phyloP scores from a whole-genome alignment of 495 filamentous ascomycete species.

The Lasiosphaeris hirsuta region DNA sequence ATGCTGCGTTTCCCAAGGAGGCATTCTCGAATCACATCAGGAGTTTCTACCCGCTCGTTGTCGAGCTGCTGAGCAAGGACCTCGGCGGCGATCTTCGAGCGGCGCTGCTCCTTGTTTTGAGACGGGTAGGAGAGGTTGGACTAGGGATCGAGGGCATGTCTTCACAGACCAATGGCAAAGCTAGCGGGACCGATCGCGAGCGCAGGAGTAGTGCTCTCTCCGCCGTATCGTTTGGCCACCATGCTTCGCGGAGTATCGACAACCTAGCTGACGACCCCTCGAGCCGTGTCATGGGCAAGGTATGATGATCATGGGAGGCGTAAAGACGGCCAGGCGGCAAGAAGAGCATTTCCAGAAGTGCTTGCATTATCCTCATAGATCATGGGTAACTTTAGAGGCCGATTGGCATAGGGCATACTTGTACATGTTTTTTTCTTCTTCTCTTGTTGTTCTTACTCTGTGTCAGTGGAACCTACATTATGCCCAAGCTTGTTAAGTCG shows the following conservation, averaged over 20 bases:
- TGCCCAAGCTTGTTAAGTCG: not conserved
- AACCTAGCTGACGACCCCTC: constrained; percentile 27
- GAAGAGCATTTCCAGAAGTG: not conserved
- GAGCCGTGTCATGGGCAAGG: constrained; percentile 21
- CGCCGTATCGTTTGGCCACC: constrained; percentile 11
- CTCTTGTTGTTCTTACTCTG: not conserved
- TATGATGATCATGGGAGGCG: not conserved
- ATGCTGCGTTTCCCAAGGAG: constrained; percentile 77
- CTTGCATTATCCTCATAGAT: not conserved
- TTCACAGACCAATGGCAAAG: not conserved
- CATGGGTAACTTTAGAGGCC: constrained; percentile 2
- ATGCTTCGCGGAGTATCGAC: constrained; percentile 19
- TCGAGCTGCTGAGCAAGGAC: constrained; percentile 82
- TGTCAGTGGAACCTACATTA: no score
- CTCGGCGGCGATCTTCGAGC: constrained; percentile 72
- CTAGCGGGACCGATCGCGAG: constrained; percentile 18
- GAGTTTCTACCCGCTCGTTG: constrained; percentile 78
- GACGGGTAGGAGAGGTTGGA: constrained; percentile 77
- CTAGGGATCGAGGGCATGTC: constrained; percentile 60
- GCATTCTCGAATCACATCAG: constrained; percentile 76
- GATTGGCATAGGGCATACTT: not conserved
- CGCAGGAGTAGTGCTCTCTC: constrained; percentile 33
- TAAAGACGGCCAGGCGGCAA: not conserved
- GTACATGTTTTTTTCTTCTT: not conserved
- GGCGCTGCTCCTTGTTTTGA: constrained; percentile 70